Evolutionary conservation across 768 basidiomycete genomes (phyloP), one percentile per base, ranked within the genome.

Genomic region (Candolleomyces eurysporus): DNA sequence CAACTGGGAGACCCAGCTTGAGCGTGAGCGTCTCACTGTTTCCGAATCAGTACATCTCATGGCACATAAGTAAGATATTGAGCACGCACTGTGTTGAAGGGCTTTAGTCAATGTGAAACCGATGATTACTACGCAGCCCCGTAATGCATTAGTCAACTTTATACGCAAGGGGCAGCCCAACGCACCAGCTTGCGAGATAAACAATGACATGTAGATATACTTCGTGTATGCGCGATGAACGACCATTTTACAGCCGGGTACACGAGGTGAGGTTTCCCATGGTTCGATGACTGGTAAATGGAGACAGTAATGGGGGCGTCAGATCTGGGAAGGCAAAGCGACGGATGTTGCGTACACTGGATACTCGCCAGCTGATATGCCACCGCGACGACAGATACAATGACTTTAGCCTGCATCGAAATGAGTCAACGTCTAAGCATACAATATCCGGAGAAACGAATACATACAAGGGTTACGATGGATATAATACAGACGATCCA

Each of bases 161-260:
- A 31, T n/a, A 30, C 3, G 17, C 17, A n/a, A 53, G 32, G 6
- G 19, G 26, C 32, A 21, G 17, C 14, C 11, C 13, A n/a, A 60
- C 59, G 53, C 43, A 60, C 59, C 9, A n/a, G n/a, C 40, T 54
- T 60, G 39, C 5, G 59, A 60, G 22, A 60, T 54, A 30, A 53
- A 46, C 10, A 60, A 11, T 26, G 53, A 21, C n/a, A 60, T 42
- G 21, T 53, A 60, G 42, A 22, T 36, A 39, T 51, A 60, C 21
- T 39, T 14, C 17, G 50, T 21, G 21, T 43, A n/a, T 14, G 26
- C 22, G 6, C 39, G 17, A 7, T 2, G 40, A 7, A 51, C 39
- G 2, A 32, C 30, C 17, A 54, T 26, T 5, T n/a, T 16, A 21
- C 59, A 60, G 3, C 51, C 59, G n/a, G 5, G 26, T 2, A n/a